These are phyloP conservation scores for Dryas octopetala DNA, from an alignment of 306 rosid genomes.

Conservation along the genomic window DNA sequence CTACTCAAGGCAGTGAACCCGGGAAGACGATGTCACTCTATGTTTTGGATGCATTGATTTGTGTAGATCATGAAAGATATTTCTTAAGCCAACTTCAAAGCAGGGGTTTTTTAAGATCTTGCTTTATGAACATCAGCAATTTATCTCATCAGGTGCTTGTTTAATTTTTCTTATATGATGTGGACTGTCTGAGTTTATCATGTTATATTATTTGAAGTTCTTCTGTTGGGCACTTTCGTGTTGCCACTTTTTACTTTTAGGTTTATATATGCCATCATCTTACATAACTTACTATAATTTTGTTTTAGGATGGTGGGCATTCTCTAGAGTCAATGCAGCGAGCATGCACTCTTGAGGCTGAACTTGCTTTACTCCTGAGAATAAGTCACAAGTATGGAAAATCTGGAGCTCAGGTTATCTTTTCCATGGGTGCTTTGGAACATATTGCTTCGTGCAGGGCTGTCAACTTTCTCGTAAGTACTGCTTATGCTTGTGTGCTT, in stretches of 20 bases:
- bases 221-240: background rate
- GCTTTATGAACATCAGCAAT: slow-evolving; percentile 74
- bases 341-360: slow-evolving; percentile 85
- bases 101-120: slow-evolving; percentile 87
- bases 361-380: slow-evolving; percentile 76
- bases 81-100: slow-evolving; percentile 89
- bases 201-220: background rate
- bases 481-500: slow-evolving; percentile 14
- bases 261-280: background rate
- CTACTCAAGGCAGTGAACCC: slow-evolving; percentile 87
- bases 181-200: too few species aligned
- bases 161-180: background rate
- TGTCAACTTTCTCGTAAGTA: slow-evolving; percentile 54
- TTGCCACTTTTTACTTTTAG: background rate
- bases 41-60: slow-evolving; percentile 82
- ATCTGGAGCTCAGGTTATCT: slow-evolving; percentile 85
- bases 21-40: slow-evolving; percentile 87
- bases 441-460: slow-evolving; percentile 81
- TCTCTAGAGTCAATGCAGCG: slow-evolving; percentile 79
- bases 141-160: slow-evolving; percentile 70
- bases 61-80: slow-evolving; percentile 81
- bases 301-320: slow-evolving; percentile 71
- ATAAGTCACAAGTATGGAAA: slow-evolving; percentile 88
- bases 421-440: slow-evolving; percentile 83
- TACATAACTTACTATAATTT: slow-evolving; percentile 15